Conservation (phyloP, 2,329 filamentous ascomycete genomes). For the Exutisphaerella laricina region DNA sequence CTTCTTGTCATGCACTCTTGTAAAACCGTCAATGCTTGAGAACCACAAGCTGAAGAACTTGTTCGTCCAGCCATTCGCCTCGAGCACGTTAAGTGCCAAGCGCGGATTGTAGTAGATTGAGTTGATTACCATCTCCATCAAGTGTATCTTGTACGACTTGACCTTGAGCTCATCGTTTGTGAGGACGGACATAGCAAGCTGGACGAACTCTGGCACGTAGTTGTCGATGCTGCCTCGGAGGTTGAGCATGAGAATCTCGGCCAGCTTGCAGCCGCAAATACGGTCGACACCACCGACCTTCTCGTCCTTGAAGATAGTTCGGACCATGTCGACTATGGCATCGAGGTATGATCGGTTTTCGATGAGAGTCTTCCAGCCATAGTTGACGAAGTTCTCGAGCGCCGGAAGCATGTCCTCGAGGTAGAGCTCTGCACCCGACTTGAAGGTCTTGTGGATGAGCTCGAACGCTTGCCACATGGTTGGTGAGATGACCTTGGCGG, state of each 20-base stretch:
- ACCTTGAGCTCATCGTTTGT: conserved; percentile 71
- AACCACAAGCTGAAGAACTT: conserved; percentile 99
- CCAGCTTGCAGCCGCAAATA: conserved; percentile 95
- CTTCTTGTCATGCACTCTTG: conserved; percentile 96
- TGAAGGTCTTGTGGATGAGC: conserved; percentile 93
- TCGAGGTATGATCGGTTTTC: conserved; percentile 82
- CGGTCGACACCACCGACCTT: conserved; percentile 91
- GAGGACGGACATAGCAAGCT: conserved; percentile 80
- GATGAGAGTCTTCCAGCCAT: conserved; percentile 72
- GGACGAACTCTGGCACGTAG: conserved; percentile 82
- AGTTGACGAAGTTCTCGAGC: conserved; percentile 95
- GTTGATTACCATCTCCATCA: conserved; percentile 99
- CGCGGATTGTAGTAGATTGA: conserved; percentile 94
- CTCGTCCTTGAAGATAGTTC: conserved; percentile 86
- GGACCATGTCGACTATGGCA: conserved; percentile 88
- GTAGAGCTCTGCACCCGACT: conserved; percentile 92
- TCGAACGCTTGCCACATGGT: conserved; percentile 99
- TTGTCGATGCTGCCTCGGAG: conserved; percentile 82
- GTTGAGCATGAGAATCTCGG: conserved; percentile 95
- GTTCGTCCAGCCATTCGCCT: conserved; percentile 90
- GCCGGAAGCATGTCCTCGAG: conserved; percentile 98
- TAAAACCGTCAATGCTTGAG: conserved; percentile 88
- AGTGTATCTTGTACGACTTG: conserved; percentile 88
- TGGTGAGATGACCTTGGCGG: conserved; percentile 87
- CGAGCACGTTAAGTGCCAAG: conserved; percentile 78